A percentile compares a stretch with the other conserved stretches of the same genome.
Evolutionary conservation across 2,329 filamentous ascomycete species (phyloP).

Genomic region (Hymenotorrendiella dingleyae): DNA sequence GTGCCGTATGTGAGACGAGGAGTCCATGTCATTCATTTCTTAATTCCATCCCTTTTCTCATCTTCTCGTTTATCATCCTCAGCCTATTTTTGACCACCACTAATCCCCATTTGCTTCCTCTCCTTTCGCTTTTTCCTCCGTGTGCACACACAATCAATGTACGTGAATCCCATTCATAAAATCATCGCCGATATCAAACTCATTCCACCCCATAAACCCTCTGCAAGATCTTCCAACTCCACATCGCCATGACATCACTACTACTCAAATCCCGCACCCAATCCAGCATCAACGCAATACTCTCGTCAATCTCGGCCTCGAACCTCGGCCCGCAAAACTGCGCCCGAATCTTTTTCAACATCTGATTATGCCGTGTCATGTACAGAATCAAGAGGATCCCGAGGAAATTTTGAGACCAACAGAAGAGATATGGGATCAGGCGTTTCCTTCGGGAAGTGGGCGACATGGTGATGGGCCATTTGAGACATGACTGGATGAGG

Average conservation of each 20-base stretch:
- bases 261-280: slow-evolving; percentile 54
- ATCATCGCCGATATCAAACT: too few species aligned
- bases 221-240: slow-evolving; percentile 34
- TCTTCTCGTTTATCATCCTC: too few species aligned
- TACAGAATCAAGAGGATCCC: slow-evolving; percentile 52
- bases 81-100: too few species aligned
- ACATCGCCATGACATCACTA: slow-evolving; percentile 47
- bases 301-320: slow-evolving; percentile 45
- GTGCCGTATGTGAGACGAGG: too few species aligned
- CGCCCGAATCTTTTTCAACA: slow-evolving; percentile 43
- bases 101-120: too few species aligned
- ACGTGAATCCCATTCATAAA: too few species aligned
- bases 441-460: slow-evolving; percentile 52
- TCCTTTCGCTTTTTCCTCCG: too few species aligned
- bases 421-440: slow-evolving; percentile 52
- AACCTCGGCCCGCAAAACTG: slow-evolving; percentile 43
- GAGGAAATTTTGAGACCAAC: slow-evolving; percentile 57
- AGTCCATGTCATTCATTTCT: too few species aligned
- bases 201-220: slow-evolving; percentile 24
- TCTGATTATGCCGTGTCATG: slow-evolving; percentile 45
- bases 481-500: slow-evolving; percentile 40
- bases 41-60: too few species aligned
- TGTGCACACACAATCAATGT: too few species aligned
- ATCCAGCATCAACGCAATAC: slow-evolving; percentile 47
- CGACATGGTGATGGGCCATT: slow-evolving; percentile 55